Base-by-base conservation (phyloP, 2,329 filamentous ascomycete species). In the Pezicula radicicola region DNA sequence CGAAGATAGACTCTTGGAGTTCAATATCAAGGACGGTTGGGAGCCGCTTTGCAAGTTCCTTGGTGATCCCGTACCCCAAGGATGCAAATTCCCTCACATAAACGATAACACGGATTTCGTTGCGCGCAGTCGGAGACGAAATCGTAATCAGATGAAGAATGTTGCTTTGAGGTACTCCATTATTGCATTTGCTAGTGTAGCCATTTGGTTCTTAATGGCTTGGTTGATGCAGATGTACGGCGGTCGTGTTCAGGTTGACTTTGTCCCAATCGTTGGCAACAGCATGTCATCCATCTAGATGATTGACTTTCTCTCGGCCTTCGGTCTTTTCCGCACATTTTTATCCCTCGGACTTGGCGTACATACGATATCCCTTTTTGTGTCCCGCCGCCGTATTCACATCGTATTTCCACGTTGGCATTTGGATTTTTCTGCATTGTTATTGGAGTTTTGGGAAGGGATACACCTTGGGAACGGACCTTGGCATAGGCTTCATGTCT, bases 61-160 rank as follows among this genome's bases (percentile, higher is more conserved):
- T 36, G 71, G 70, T 7, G 50, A 55, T 21, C 18, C 37, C 4
- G 35, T 54, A 2, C 56, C 59, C 4, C 21, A 47, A 15, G 51
- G 49, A 13, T n/a, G 19, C 21, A 57, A 70, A 50, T 77, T 76
- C 61, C 75, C 75, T 7, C 71, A 74, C 55, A 73, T 73, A 50
- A 77, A 77, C 62, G 74, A 76, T 58, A 75, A 72, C 18, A 68
- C 70, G 44, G 70, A 75, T 52, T 79, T 79, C 55, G 72, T 77
- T 45, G 64, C 71, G 37, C 68, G 75, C 42, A 77, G 72, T 53
- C 67, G 67, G 27, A 63, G 66, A 50, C 63, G 75, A 42, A 78
- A 78, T 60, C 66, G 72, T 48, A 69, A 68, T 57, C 75, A 78
- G 63, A 75, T 77, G 72, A 63, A 70, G 55, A 78, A 78, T 54